Base-by-base conservation (phyloP, 495 filamentous ascomycete species). In the Aspergillus saccharolyticus region DNA sequence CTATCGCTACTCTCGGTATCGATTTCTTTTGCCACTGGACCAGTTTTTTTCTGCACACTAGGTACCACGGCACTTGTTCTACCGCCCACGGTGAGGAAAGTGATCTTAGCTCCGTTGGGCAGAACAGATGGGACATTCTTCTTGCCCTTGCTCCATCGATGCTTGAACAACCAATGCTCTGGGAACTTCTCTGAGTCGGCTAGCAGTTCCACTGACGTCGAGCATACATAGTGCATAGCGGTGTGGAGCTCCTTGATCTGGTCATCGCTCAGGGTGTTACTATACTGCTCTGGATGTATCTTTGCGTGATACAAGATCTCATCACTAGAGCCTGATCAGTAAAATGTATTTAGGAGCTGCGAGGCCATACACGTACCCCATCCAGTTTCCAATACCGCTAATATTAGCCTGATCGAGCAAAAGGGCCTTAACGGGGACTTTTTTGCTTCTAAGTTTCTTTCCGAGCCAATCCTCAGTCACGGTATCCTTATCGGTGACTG, bases 381-480 rank as follows among this genome's bases (percentile, higher is more conserved):
- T 91, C 94, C 93, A 97, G 63, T 97, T 97, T 2, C 94, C 94
- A 49, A 98, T 89, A 5, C 94, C 94, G 63, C 89, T 91, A 52
- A 97, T 86, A 63, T 87, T 88, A n/a, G 82, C 78, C 68, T 98
- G 94, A 64, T 97, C 89, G 14, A 97, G 78, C 19, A 98, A 70
- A 50, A 96, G 75, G 0, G 90, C 86, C 66, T 97, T 97, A 47
- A 97, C 77, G 0, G 93, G 90, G 1, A 96, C 86, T 54, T 83
- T 87, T 54, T 91, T 91, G 42, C 77, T 84, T 44, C 66, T 74
- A 68, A 96, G 68, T 70, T 89, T 91, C 55, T 81, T 66, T 19
- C 65, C 66, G 24, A 98, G 68, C 81, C 86, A 97, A 2, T 80
- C 79, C 55, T 84, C 79, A 0, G 85, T 90, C 45, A 97, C 80